Evolutionary conservation across 1,139 yeast species (phyloP).

Genomic region (Zygosaccharomyces pseudobailii): DNA sequence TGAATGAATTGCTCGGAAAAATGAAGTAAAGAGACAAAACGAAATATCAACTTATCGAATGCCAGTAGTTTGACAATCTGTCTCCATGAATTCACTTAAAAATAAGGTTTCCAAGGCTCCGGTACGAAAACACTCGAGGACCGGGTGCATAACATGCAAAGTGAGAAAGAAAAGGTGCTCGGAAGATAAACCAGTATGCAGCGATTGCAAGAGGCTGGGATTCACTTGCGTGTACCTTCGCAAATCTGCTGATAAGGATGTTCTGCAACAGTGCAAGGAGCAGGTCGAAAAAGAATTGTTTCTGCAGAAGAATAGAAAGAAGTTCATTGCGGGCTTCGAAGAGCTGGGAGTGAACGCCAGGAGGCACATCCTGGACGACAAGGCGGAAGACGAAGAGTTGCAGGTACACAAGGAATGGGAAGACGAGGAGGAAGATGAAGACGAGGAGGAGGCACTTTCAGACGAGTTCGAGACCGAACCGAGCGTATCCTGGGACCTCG

Average conservation of each 20-base stretch:
- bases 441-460: constrained; percentile 4
- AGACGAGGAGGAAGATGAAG: not conserved
- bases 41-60: not conserved
- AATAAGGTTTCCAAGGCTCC: not conserved
- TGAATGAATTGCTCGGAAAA: not conserved
- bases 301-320: constrained; percentile 9
- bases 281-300: constrained; percentile 26
- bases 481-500: not conserved
- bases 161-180: constrained; percentile 60
- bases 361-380: not conserved
- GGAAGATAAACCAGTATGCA: constrained; percentile 50
- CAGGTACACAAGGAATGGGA: not conserved
- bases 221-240: constrained; percentile 47
- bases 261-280: constrained; percentile 22
- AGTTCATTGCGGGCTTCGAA: constrained; percentile 15
- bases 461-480: constrained; percentile 5
- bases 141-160: constrained; percentile 61
- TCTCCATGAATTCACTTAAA: not conserved
- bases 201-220: constrained; percentile 46
- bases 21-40: not conserved
- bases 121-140: constrained; percentile 36
- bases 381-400: not conserved
- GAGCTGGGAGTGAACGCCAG: constrained; percentile 1
- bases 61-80: not conserved
- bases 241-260: constrained; percentile 21